Conservation (phyloP, 257 asterid genomes). For the Agastache rugosa region DNA sequence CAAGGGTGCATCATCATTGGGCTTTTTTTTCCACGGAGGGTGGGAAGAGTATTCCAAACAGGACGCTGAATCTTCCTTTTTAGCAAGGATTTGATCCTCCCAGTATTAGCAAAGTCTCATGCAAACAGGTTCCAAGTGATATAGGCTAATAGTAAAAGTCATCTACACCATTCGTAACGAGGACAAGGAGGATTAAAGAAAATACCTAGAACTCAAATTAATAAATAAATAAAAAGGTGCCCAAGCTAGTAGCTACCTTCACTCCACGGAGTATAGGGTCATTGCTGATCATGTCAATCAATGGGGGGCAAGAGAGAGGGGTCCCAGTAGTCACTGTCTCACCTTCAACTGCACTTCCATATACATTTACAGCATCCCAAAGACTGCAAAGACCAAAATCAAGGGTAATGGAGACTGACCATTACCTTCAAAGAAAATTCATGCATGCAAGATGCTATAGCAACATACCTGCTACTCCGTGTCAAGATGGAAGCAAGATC, state of each 20-base stretch:
- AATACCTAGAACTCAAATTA: neutral
- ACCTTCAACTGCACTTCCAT: constrained; percentile 73
- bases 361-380: constrained; percentile 85
- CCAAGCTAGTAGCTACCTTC: constrained; percentile 56
- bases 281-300: constrained; percentile 91
- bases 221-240: neutral
- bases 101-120: neutral
- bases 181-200: neutral
- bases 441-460: constrained; percentile 20
- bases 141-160: constrained; percentile 19
- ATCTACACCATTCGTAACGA: neutral
- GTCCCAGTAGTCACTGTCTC: constrained; percentile 78
- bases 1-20: neutral
- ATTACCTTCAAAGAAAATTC: constrained; percentile 13
- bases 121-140: constrained; percentile 16
- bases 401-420: constrained; percentile 29
- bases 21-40: neutral
- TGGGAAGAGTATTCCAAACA: neutral
- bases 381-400: constrained; percentile 56
- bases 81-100: neutral
- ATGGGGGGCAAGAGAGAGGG: constrained; percentile 87
- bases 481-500: constrained; percentile 98
- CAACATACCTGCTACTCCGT: constrained; percentile 89
- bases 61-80: neutral
- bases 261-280: constrained; percentile 91